Evolutionary conservation across 148 eudicot genomes (phyloP).

Genomic region (Rhododendron vialii): DNA sequence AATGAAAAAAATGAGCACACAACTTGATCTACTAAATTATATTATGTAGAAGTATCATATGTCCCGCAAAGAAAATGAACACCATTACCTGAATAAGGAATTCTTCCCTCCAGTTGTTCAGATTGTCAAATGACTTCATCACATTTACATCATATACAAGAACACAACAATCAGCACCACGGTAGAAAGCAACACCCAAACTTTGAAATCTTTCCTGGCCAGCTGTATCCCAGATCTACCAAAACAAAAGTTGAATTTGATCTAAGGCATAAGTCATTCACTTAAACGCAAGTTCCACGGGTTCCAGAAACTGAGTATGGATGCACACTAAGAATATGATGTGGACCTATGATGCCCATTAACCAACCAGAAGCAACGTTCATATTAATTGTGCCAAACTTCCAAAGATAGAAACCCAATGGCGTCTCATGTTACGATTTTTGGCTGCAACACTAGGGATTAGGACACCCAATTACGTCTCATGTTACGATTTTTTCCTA

Average conservation of each 20-base stretch:
- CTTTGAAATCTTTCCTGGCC: constrained; percentile 98
- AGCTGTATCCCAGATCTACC: constrained; percentile 97
- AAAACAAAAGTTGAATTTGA: constrained; percentile 9
- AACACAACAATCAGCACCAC: constrained; percentile 97
- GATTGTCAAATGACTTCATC: constrained; percentile 84
- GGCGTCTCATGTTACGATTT: background rate
- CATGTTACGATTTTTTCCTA: background rate
- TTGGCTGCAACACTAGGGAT: background rate
- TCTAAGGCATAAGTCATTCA: background rate
- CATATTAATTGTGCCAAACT: background rate
- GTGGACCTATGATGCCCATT: background rate
- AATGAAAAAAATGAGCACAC: background rate
- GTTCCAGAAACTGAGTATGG: constrained; percentile 5
- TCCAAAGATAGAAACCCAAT: background rate
- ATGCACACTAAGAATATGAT: background rate
- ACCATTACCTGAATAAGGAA: constrained; percentile 76
- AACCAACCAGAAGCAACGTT: background rate
- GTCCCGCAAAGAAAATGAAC: background rate
- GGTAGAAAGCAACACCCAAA: constrained; percentile 96
- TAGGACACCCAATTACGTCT: background rate
- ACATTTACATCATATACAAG: constrained; percentile 92
- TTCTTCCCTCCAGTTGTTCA: constrained; percentile 94
- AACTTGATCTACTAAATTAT: background rate
- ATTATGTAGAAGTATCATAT: background rate
- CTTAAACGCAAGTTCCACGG: background rate